These are phyloP conservation scores for Brassica nigra DNA, from an alignment of 345 rosid genomes.

Conservation along the genomic window DNA sequence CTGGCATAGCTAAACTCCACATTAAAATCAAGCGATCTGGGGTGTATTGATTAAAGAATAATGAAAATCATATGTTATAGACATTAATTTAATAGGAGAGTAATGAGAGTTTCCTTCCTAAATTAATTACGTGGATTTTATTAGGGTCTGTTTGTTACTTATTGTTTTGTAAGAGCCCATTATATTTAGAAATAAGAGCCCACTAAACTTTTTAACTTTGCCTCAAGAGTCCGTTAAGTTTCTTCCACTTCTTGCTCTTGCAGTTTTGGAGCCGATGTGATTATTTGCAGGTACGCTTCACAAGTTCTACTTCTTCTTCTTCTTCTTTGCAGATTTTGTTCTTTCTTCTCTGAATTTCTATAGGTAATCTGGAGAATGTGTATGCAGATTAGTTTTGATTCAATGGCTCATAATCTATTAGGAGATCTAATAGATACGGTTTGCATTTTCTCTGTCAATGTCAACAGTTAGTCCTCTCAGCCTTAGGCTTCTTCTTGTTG, in stretches of 20 bases:
- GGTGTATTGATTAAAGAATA: not conserved
- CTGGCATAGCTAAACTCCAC: not conserved
- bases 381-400: not conserved
- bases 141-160: not conserved
- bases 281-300: constrained; percentile 14
- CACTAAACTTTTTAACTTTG: not conserved
- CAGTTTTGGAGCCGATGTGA: not conserved
- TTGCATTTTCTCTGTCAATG: constrained; percentile 50
- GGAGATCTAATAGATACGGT: constrained; percentile 20
- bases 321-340: not conserved
- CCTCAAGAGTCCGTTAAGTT: not conserved
- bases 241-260: not conserved
- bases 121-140: not conserved
- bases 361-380: not conserved
- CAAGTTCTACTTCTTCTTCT: not conserved
- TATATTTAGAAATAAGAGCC: not conserved
- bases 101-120: not conserved
- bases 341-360: not conserved
- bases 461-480: constrained; percentile 10
- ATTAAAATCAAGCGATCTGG: not conserved
- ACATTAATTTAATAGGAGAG: not conserved
- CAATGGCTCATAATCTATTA: not conserved
- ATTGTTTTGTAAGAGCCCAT: not conserved
- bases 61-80: not conserved
- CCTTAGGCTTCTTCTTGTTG: not conserved